A percentile compares a stretch with the other conserved stretches of the same genome.
Evolutionary conservation across 208 protist genomes (phyloP).

Genomic region (Angomonas ambiguus): DNA sequence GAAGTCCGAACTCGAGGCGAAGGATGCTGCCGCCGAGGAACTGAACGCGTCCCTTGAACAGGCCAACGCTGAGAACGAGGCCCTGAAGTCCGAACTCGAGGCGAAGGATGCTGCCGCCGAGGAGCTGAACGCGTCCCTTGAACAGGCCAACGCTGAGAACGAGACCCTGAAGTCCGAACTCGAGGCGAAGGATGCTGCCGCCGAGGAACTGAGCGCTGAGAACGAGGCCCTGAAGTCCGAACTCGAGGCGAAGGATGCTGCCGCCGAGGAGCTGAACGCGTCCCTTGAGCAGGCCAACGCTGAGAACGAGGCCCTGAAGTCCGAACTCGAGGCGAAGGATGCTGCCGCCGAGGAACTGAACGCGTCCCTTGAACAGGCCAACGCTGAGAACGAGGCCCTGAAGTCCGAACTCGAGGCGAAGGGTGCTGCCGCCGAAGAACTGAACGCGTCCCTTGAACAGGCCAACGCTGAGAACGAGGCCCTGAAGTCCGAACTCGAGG

Average conservation of each 20-base stretch:
- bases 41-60: too few species aligned
- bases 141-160: neutral
- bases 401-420: neutral
- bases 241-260: neutral
- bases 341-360: neutral
- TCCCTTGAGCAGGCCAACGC: neutral
- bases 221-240: neutral
- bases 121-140: neutral
- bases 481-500: neutral
- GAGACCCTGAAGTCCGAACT: neutral
- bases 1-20: neutral
- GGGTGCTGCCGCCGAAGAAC: neutral
- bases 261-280: neutral
- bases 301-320: neutral
- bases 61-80: neutral
- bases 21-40: neutral
- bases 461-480: neutral
- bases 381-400: neutral
- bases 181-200: neutral
- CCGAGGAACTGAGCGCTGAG: neutral
- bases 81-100: neutral
- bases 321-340: neutral
- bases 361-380: neutral
- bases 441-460: neutral
- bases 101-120: neutral